Conservation (phyloP, 768 basidiomycete genomes). For the Podaxis rugospora region DNA sequence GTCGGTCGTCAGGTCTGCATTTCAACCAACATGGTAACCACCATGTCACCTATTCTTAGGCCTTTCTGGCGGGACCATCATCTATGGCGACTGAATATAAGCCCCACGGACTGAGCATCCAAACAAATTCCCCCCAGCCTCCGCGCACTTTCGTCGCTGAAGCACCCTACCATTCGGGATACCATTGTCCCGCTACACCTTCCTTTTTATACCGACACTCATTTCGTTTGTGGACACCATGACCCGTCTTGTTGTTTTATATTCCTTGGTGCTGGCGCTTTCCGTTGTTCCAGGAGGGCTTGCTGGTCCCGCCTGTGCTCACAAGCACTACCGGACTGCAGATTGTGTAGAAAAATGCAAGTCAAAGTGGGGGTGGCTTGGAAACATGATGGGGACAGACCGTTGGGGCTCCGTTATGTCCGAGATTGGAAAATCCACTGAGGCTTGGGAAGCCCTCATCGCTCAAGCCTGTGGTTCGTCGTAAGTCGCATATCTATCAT, state of each 20-base stretch:
- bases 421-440: constrained; percentile 23
- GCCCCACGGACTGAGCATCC: background rate
- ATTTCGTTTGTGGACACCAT: constrained; percentile 27
- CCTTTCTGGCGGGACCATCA: background rate
- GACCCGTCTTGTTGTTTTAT: constrained; percentile 30
- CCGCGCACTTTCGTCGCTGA: background rate
- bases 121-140: background rate
- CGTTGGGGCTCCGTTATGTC: constrained; percentile 52
- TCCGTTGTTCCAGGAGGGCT: constrained; percentile 36
- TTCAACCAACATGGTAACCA: background rate
- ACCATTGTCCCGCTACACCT: constrained; percentile 5
- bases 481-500: constrained; percentile 1
- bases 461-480: constrained; percentile 39
- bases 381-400: constrained; percentile 46
- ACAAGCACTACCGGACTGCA: constrained; percentile 27
- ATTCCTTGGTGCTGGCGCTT: constrained; percentile 32
- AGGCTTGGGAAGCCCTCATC: constrained; percentile 31
- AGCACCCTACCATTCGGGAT: constrained; percentile 1
- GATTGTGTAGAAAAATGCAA: constrained; percentile 37
- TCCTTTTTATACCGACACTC: constrained; percentile 15
- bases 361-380: constrained; percentile 43
- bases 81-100: background rate
- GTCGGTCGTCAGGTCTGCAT: background rate
- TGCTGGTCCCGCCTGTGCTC: constrained; percentile 44
- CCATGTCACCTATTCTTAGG: background rate